Evolutionary conservation across 2,329 filamentous ascomycete genomes (phyloP).

Genomic region (Knoxdaviesia capensis): DNA sequence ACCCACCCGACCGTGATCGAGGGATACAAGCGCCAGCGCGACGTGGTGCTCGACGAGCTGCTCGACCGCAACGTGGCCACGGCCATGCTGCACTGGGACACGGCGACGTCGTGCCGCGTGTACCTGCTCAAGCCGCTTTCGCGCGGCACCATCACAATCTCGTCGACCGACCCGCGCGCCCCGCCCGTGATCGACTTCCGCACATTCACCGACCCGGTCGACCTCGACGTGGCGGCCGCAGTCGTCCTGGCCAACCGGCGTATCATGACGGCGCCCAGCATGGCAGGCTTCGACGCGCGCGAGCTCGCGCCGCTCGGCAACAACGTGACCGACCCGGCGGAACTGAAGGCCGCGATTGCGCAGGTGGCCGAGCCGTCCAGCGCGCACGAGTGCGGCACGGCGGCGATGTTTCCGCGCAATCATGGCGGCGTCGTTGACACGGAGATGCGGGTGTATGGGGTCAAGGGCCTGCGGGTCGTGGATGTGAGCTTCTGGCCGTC

Average conservation of each 20-base stretch:
- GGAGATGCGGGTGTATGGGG: constrained; percentile 9
- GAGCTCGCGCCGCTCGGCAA: constrained; percentile 11
- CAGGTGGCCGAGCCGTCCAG: constrained; percentile 2
- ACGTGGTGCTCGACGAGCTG: constrained; percentile 12
- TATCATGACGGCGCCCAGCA: constrained; percentile 12
- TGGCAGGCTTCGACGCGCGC: constrained; percentile 10
- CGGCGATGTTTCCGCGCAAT: constrained; percentile 18
- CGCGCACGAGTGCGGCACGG: constrained; percentile 7
- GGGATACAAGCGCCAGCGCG: constrained; percentile 17
- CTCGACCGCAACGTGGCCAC: constrained; percentile 9
- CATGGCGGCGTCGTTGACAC: constrained; percentile 17
- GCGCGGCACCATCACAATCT: constrained; percentile 18
- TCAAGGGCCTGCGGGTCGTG: constrained; percentile 14
- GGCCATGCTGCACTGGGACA: constrained; percentile 14
- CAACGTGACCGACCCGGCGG: constrained; percentile 8
- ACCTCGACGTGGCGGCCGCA: constrained; percentile 12
- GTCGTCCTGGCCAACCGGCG: constrained; percentile 15
- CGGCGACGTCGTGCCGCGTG: constrained; percentile 10
- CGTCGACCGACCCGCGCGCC: constrained; percentile 13
- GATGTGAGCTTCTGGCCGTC: constrained; percentile 13
- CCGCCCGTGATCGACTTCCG: constrained; percentile 18
- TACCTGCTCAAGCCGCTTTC: constrained; percentile 18
- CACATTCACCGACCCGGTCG: constrained; percentile 16
- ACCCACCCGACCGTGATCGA: constrained; percentile 15
- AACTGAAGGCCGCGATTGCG: constrained; percentile 8